phyloP scores from a whole-genome alignment of 2,329 filamentous ascomycete species.

The Dactylellina parvicollis region DNA sequence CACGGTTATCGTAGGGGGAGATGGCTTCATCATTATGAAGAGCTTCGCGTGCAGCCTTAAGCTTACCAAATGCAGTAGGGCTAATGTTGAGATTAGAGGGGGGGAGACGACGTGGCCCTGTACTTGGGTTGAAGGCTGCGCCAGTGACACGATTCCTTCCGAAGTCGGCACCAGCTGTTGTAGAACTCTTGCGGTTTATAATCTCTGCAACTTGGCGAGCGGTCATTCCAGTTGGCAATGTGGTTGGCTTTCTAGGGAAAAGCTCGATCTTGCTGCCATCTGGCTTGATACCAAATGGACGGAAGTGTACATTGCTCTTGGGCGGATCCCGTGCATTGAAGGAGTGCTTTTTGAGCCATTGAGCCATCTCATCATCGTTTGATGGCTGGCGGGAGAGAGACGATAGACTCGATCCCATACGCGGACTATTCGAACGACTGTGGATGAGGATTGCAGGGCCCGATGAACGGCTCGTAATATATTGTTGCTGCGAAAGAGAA shows the following conservation, averaged over 20 bases:
- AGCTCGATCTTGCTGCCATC: neutral
- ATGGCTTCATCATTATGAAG: neutral
- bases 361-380: neutral
- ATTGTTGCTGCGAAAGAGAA: too few species aligned
- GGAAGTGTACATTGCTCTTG: neutral
- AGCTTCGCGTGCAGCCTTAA: neutral
- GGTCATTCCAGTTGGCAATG: slow-evolving; percentile 8
- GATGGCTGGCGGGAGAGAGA: neutral
- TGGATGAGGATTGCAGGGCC: too few species aligned
- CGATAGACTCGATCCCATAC: neutral
- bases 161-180: neutral
- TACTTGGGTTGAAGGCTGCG: neutral
- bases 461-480: too few species aligned
- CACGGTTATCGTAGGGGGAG: neutral
- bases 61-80: neutral
- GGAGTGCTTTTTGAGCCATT: neutral
- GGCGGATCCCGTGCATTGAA: neutral
- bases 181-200: slow-evolving; percentile 3
- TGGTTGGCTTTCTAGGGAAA: neutral
- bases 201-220: slow-evolving; percentile 10
- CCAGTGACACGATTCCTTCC: neutral
- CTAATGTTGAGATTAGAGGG: neutral
- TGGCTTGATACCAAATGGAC: neutral
- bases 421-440: too few species aligned
- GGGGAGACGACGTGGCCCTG: neutral